These are phyloP conservation scores for Aaosphaeria arxii DNA, from an alignment of 2,329 filamentous ascomycete species.

Conservation along the genomic window DNA sequence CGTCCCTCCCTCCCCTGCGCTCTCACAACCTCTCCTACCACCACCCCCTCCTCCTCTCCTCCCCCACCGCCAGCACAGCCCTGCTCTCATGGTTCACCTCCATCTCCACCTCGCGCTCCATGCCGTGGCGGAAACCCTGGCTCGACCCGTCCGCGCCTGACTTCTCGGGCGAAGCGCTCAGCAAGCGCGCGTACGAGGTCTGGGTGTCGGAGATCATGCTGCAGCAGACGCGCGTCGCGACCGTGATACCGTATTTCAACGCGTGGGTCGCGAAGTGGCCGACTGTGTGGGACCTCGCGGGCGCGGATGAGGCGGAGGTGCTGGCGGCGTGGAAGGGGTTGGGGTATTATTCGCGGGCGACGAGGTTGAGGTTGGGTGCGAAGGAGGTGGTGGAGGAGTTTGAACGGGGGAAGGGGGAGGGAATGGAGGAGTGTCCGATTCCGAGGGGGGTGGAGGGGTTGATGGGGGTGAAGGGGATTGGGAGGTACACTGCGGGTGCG, in stretches of 20 bases:
- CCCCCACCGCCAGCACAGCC: conserved; percentile 11
- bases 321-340: conserved; percentile 59
- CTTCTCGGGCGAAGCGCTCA: conserved; percentile 28
- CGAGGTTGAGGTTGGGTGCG: conserved; percentile 57
- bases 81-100: conserved; percentile 30
- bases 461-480: conserved; percentile 57
- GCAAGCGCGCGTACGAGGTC: conserved; percentile 59
- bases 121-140: conserved; percentile 54
- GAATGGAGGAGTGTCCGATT: conserved; percentile 45
- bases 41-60: conserved; percentile 23
- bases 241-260: conserved; percentile 63
- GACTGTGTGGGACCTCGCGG: conserved; percentile 55
- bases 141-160: conserved; percentile 42
- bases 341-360: conserved; percentile 64
- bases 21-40: conserved; percentile 26
- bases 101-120: conserved; percentile 28
- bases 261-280: conserved; percentile 62
- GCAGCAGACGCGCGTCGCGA: conserved; percentile 62
- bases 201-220: conserved; percentile 69
- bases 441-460: conserved; percentile 48
- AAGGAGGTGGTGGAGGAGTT: conserved; percentile 44
- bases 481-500: conserved; percentile 61
- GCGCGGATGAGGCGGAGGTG: conserved; percentile 55
- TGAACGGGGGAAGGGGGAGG: not conserved
- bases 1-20: conserved; percentile 21